Evolutionary conservation across 31 red algal species (phyloP), one percentile per base, ranked within the genome.

Genomic region (Asparagopsis taxiformis): DNA sequence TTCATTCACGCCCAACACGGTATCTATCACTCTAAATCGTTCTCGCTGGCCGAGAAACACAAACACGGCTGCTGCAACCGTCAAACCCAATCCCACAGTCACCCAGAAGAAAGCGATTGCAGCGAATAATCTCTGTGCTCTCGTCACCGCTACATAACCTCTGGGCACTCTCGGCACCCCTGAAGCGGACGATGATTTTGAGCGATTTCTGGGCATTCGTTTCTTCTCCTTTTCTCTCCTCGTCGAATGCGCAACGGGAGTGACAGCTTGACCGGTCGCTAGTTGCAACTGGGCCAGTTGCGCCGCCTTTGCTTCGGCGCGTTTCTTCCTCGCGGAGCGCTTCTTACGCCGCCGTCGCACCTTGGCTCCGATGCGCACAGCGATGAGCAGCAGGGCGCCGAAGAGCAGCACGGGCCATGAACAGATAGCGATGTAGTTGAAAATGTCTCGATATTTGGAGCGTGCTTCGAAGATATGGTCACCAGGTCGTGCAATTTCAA

Each of bases 41-140:
- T 82, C 77, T 20, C 77, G 63, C 49, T 82, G 77, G 3, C 77
- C 77, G 65, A 71, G 30, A 41, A 82, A 82, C 8, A 82, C 65
- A 31, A 82, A 46, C 10, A 44, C 63, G 28, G 77, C 77, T 1
- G 54, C 51, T 20, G 22, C 63, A 20, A 51, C 48, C 30, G 77
- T 82, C 24, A 49, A 17, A 4, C 50, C 77, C 30, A 82, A 38
- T 7, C 77, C 77, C 31, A 82, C 65, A 7, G 55, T 38, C 26
- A 82, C 65, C 77, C 65, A 69, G 19, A 82, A 31, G 44, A 82
- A 82, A 17, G 56, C 77, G 34, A 82, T 25, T 1, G 59, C 74
- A 2, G 74, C 74, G 52, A 46, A 79, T 13, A 67, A 36, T 2
- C 62, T 9, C 51, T 79, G 74, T 49, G 59, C 1, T n/a, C 48